These are phyloP conservation scores for Camelina hispida DNA, from an alignment of 345 rosid genomes.

Conservation along the genomic window DNA sequence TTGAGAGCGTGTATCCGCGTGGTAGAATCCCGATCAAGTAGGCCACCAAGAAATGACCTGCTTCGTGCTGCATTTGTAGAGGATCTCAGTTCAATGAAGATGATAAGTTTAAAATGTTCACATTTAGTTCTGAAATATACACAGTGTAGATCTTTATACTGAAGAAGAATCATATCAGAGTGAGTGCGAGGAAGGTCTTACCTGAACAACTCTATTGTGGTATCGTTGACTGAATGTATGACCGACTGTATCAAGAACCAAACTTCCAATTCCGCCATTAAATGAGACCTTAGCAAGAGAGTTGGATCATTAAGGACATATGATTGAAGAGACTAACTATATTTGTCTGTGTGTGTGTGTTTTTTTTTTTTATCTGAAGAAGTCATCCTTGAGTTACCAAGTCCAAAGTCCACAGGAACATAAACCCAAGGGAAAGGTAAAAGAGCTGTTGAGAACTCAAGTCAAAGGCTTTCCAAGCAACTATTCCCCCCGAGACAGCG, in stretches of 20 bases:
- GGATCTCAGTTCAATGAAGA: constrained; percentile 12
- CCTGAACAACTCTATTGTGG: constrained; percentile 84
- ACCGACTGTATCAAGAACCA: constrained; percentile 85
- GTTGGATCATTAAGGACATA: constrained; percentile 16
- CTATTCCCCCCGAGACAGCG: constrained; percentile 63
- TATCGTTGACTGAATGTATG: constrained; percentile 79
- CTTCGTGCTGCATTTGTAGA: constrained; percentile 74
- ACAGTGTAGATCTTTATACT: too few species aligned
- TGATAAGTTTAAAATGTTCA: background rate
- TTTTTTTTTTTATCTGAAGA: background rate
- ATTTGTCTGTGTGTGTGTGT: constrained; percentile 11
- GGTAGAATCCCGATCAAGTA: constrained; percentile 88
- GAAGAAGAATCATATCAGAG: background rate
- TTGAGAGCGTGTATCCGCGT: constrained; percentile 70
- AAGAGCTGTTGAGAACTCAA: constrained; percentile 66
- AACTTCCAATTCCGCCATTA: constrained; percentile 81
- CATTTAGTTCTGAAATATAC: too few species aligned
- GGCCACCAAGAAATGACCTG: constrained; percentile 96
- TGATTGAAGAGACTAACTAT: background rate
- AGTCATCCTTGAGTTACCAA: constrained; percentile 48
- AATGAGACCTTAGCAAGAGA: constrained; percentile 63
- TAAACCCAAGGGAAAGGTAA: constrained; percentile 61
- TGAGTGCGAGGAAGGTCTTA: constrained; percentile 8
- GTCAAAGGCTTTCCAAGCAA: constrained; percentile 63
- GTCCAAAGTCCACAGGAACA: constrained; percentile 83